Evolutionary conservation across 352 stramenopile species (phyloP).

Genomic region (Aphanomyces euteiches): DNA sequence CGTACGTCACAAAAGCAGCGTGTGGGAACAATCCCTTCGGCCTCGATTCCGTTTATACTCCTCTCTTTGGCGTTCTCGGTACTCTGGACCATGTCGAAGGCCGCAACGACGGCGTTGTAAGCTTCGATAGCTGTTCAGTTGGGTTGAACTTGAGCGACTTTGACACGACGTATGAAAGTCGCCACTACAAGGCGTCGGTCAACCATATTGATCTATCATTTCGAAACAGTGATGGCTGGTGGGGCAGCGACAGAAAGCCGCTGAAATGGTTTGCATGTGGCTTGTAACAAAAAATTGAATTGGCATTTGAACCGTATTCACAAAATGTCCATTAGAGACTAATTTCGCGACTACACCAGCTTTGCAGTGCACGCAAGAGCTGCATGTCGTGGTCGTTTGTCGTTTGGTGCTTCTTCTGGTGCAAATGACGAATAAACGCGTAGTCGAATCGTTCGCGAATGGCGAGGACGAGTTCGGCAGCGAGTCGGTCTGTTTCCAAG

Average conservation of each 20-base stretch:
- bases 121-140: conserved; percentile 54
- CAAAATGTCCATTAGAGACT: background rate
- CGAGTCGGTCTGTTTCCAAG: conserved; percentile 45
- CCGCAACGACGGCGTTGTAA: conserved; percentile 52
- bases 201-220: conserved; percentile 68
- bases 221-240: conserved; percentile 53
- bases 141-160: conserved; percentile 41
- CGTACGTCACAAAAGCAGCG: conserved; percentile 42
- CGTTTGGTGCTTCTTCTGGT: conserved; percentile 31
- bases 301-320: background rate
- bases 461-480: conserved; percentile 45
- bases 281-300: conserved; percentile 34
- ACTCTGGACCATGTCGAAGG: conserved; percentile 37
- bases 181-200: conserved; percentile 56
- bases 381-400: conserved; percentile 44
- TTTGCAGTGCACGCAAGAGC: conserved; percentile 46
- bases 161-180: conserved; percentile 37
- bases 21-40: conserved; percentile 45
- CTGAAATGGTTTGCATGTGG: conserved; percentile 75
- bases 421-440: conserved; percentile 62
- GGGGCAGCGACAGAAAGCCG: conserved; percentile 47
- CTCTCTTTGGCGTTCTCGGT: conserved; percentile 36
- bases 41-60: conserved; percentile 40
- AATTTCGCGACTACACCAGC: conserved; percentile 39
- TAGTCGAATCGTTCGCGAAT: conserved; percentile 57